Base-by-base conservation (phyloP, 805 yeast species). In the Monosporozyma unispora region DNA sequence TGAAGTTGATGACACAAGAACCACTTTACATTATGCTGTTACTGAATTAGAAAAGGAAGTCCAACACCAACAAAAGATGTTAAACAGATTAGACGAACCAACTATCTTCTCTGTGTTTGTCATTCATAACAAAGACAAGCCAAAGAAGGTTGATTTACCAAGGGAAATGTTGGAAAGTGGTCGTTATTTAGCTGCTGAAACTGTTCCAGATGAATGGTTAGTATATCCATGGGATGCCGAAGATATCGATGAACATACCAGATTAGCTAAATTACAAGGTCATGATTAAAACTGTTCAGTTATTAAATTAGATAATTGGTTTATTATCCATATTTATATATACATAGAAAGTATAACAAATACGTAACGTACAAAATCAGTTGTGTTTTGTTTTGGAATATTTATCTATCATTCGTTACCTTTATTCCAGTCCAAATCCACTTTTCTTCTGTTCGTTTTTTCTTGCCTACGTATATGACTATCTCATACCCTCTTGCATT, bases 1-100 rank as follows among this genome's bases (percentile, higher is more conserved):
- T 66, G 96, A 87, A 70, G 96, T 87, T 44, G 96, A 87, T 66
- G 96, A 87, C 64, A 86, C 95, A 22, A 83, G 96, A 74, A 87
- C 96, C 48, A 87, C 96, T 2, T 71, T 87, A 50, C 91, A 85
- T 64, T 87, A 87, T 61, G 95, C 95, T 2, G 77, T 87, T 38
- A 72, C 80, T 10, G 96, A 87, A 67, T 72, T 87, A 54, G 76
- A 81, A 63, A 64, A 67, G 45, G 79, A 75, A 52, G 81, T 86
- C 43, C 68, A 70, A 46, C 76, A 72, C 48, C 81, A 81, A 57
- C 87, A 87, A 54, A 70, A 68, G 52, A 72, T 74, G 59, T 70
- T 81, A 49, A 82, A 83, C 38, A 78, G 84, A 56, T 61, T 72
- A 48, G 67, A 76, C 56, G 86, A 80, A 58, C 66, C 70, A 53